Percentiles rank a stretch among this genome's conserved stretches.
Conservation (phyloP, 768 basidiomycete genomes). For the Suillus luteus region DNA sequence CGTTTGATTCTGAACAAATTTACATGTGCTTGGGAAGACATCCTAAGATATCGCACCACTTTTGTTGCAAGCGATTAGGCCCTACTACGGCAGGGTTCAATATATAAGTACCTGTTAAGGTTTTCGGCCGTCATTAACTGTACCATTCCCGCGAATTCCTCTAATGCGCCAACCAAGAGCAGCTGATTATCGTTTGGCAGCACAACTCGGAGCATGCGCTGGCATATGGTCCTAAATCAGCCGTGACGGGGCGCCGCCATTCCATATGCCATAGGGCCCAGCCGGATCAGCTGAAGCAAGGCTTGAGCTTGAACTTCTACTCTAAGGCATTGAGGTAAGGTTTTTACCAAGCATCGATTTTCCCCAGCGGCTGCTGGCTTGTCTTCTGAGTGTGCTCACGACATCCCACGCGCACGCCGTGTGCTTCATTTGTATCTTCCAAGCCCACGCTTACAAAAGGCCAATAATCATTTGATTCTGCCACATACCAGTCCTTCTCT, state of each 20-base stretch:
- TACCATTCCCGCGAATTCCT: not conserved
- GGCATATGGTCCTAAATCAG: slow-evolving; percentile 6
- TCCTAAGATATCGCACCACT: not conserved
- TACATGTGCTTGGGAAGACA: not conserved
- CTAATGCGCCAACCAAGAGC: not conserved
- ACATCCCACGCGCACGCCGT: slow-evolving; percentile 28
- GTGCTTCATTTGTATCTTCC: slow-evolving; percentile 17
- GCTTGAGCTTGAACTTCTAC: not conserved
- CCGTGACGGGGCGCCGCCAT: slow-evolving; percentile 11
- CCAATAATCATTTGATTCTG: not conserved
- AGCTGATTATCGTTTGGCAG: not conserved
- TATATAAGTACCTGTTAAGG: not conserved
- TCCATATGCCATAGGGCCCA: not conserved
- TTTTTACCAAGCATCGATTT: slow-evolving; percentile 1
- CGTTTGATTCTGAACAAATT: not conserved
- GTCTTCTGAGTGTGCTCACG: not conserved
- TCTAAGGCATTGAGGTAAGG: slow-evolving; percentile 7
- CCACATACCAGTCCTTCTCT: slow-evolving; percentile 14
- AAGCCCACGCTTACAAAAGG: slow-evolving; percentile 23
- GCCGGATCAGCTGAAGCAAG: not conserved
- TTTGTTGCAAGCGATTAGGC: slow-evolving; percentile 5
- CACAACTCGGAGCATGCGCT: not conserved
- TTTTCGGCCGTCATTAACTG: not conserved
- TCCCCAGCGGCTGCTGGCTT: not conserved
- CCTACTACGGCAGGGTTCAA: not conserved